phyloP scores from a whole-genome alignment of 2,329 filamentous ascomycete genomes.

The Saccharata proteae region DNA sequence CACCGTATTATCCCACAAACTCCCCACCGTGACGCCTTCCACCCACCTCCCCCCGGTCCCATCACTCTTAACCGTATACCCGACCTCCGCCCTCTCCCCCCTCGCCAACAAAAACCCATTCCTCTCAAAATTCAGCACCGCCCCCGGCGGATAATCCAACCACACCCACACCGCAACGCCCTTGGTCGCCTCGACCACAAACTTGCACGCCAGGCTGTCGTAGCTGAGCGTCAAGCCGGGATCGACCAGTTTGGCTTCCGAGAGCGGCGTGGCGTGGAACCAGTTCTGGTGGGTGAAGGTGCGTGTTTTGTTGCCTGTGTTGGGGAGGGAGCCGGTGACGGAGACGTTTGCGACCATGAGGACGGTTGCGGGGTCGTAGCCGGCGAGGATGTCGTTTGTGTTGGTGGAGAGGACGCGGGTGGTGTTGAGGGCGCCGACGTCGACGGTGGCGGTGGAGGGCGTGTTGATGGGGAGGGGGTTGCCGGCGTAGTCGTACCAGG shows the following conservation, averaged over 20 bases:
- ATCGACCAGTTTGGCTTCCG: slow-evolving; percentile 35
- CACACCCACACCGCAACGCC: slow-evolving; percentile 44
- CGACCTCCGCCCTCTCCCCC: slow-evolving; percentile 33
- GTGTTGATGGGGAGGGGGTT: slow-evolving; percentile 29
- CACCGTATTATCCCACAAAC: slow-evolving; percentile 38
- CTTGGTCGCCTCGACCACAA: slow-evolving; percentile 35
- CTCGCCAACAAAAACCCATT: slow-evolving; percentile 41
- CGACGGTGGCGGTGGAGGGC: slow-evolving; percentile 24
- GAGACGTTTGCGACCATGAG: slow-evolving; percentile 34
- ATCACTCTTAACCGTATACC: slow-evolving; percentile 35
- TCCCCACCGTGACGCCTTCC: slow-evolving; percentile 36
- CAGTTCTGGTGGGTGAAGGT: slow-evolving; percentile 40
- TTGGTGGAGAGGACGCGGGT: slow-evolving; percentile 34
- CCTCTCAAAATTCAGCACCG: slow-evolving; percentile 39
- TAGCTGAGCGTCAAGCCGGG: slow-evolving; percentile 33
- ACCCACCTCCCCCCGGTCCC: slow-evolving; percentile 32
- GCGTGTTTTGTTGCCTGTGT: slow-evolving; percentile 25
- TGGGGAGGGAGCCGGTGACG: slow-evolving; percentile 35
- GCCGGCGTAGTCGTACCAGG: slow-evolving; percentile 42
- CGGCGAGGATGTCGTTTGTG: slow-evolving; percentile 22
- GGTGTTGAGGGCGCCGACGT: slow-evolving; percentile 40
- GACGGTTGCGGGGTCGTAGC: slow-evolving; percentile 22
- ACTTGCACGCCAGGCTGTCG: slow-evolving; percentile 20
- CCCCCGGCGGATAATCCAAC: slow-evolving; percentile 39
- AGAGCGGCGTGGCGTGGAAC: slow-evolving; percentile 37